phyloP scores from a whole-genome alignment of 129 eudicot species.

The Pulicaria dysenterica region DNA sequence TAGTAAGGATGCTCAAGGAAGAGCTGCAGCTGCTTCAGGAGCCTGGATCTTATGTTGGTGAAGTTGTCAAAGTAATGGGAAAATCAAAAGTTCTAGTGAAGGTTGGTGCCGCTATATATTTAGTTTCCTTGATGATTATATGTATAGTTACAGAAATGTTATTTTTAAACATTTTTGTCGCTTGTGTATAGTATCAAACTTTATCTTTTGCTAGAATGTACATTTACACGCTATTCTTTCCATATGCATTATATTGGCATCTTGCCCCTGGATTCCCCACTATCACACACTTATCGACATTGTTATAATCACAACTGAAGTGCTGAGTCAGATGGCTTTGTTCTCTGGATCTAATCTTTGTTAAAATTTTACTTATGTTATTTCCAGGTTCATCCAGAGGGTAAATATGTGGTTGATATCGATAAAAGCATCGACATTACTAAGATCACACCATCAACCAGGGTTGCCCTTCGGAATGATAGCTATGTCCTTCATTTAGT shows the following conservation, averaged over 20 bases:
- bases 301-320: not conserved
- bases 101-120: slow-evolving; percentile 46
- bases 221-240: too few species aligned
- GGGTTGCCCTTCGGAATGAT: slow-evolving; percentile 93
- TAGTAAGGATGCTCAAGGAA: slow-evolving; percentile 86
- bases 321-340: not conserved
- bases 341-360: not conserved
- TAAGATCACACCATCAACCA: slow-evolving; percentile 81
- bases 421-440: slow-evolving; percentile 86
- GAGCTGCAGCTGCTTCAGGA: slow-evolving; percentile 87
- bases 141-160: slow-evolving; percentile 4
- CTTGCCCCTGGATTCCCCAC: too few species aligned
- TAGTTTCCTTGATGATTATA: not conserved
- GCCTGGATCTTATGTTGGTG: slow-evolving; percentile 96
- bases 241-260: too few species aligned
- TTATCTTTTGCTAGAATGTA: not conserved
- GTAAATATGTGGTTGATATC: slow-evolving; percentile 85
- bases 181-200: not conserved
- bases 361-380: slow-evolving; percentile 4
- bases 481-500: slow-evolving; percentile 86
- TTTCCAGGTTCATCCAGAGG: slow-evolving; percentile 85
- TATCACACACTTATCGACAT: too few species aligned
- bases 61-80: slow-evolving; percentile 94
- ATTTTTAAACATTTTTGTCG: not conserved
- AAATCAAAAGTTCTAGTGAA: slow-evolving; percentile 83